phyloP scores from a whole-genome alignment of 441 rosid species.

The Monsonia emarginata region DNA sequence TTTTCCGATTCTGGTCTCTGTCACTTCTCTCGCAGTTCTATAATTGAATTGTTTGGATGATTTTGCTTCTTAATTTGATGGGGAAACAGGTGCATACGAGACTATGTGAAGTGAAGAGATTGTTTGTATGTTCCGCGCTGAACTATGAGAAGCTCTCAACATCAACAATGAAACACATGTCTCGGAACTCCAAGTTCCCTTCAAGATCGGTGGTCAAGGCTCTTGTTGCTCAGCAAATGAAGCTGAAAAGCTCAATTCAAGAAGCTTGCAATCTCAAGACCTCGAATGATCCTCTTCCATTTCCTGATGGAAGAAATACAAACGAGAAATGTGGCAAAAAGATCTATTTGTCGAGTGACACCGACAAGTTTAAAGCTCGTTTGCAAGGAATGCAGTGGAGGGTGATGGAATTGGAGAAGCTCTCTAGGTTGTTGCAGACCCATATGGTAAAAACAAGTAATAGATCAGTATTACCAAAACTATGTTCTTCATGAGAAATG shows the following conservation, averaged over 20 bases:
- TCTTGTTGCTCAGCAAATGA: conserved; percentile 24
- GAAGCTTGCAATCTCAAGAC: background rate
- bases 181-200: conserved; percentile 33
- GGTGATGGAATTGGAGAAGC: conserved; percentile 15
- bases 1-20: too few species aligned
- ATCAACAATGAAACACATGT: conserved; percentile 23
- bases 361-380: conserved; percentile 18
- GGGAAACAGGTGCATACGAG: conserved; percentile 41
- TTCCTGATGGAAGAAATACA: too few species aligned
- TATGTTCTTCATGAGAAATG: conserved; percentile 22
- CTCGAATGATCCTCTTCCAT: conserved; percentile 13
- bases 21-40: too few species aligned
- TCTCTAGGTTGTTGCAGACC: conserved; percentile 7
- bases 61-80: too few species aligned
- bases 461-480: conserved; percentile 23
- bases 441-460: conserved; percentile 12
- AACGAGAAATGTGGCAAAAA: conserved; percentile 21
- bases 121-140: conserved; percentile 28
- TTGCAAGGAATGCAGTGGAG: conserved; percentile 9
- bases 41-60: too few species aligned
- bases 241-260: conserved; percentile 11
- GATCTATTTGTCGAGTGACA: conserved; percentile 13
- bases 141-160: conserved; percentile 38
- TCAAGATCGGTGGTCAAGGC: conserved; percentile 23
- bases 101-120: conserved; percentile 26